Evolutionary conservation across 352 stramenopile species (phyloP).

Genomic region (Globisporangium parvum): DNA sequence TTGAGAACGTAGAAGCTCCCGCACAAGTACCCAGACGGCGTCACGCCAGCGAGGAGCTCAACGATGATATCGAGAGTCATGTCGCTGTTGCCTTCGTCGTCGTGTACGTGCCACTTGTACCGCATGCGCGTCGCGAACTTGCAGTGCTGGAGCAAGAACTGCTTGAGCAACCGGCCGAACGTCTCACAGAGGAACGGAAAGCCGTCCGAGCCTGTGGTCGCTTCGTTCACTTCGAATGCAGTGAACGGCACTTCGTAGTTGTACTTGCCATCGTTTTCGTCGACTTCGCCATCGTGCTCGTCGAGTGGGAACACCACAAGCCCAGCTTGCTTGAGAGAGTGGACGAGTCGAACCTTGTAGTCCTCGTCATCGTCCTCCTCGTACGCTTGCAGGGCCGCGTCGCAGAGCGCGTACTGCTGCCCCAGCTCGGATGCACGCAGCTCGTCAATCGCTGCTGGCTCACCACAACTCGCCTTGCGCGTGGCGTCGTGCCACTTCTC

Average conservation of each 20-base stretch:
- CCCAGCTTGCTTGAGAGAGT: neutral
- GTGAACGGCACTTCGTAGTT: neutral
- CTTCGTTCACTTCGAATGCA: neutral
- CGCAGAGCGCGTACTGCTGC: neutral
- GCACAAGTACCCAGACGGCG: neutral
- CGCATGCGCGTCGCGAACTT: neutral
- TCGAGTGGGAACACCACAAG: neutral
- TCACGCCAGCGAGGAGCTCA: neutral
- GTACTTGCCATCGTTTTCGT: neutral
- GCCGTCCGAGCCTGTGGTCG: neutral
- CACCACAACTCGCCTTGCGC: neutral
- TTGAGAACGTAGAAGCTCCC: neutral
- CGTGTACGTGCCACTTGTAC: neutral
- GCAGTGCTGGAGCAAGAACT: conserved; percentile 4
- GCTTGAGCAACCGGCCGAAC: neutral
- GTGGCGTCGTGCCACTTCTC: neutral
- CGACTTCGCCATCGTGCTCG: neutral
- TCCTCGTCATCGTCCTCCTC: neutral
- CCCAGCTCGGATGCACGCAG: neutral
- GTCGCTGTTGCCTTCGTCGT: neutral
- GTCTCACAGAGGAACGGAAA: neutral
- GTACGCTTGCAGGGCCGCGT: neutral
- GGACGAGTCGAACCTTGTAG: neutral
- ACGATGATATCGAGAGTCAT: neutral
- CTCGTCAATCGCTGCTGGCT: neutral